Base-by-base conservation (phyloP, 495 filamentous ascomycete species). In the Aspergillus sparsus region DNA sequence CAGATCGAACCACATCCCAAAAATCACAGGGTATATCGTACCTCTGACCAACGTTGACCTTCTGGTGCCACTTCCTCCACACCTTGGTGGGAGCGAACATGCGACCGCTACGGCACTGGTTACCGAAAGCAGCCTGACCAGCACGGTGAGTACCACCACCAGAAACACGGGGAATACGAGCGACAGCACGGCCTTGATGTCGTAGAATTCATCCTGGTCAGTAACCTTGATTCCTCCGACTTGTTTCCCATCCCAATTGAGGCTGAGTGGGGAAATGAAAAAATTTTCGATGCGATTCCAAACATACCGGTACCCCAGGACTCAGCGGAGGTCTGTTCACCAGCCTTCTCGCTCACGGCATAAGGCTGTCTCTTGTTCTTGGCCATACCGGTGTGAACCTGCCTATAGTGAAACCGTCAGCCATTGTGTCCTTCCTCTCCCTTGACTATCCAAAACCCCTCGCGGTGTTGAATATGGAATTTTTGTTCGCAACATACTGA, bases 1-100 rank as follows among this genome's bases (percentile, higher is more conserved):
- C 44, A 3, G 16, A 18, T 21, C 44, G 11, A 47, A 8, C 2
- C 15, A 47, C 37, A 41, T 6, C n/a, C 11, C 11, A 8, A 41
- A 6, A 41, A 6, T 41, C 11, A 31, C 15, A 60, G n/a, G 5
- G 0, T 7, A 32, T 56, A 18, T 74, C 85, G 72, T 78, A 92
- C 90, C 91, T 94, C 87, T 98, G 93, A 75, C 86, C 87, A 74
- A 94, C 86, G 85, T 95, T 97, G 88, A 98, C 85, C 90, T 98
- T 98, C 82, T 97, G 90, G 85, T 98, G 95, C 95, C 95, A 98
- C 85, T 97, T 98, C 74, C 94, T 85, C 94, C 94, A 98, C 82
- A 97, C 90, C 88, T 98, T 98, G 80, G 94, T 98, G 65, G 94
- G 94, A 64, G 94, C 94, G 83, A 98, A 98, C 95, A 98, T 98